Base-by-base conservation (phyloP, 2,329 filamentous ascomycete species). In the Penicillium occitanis region DNA sequence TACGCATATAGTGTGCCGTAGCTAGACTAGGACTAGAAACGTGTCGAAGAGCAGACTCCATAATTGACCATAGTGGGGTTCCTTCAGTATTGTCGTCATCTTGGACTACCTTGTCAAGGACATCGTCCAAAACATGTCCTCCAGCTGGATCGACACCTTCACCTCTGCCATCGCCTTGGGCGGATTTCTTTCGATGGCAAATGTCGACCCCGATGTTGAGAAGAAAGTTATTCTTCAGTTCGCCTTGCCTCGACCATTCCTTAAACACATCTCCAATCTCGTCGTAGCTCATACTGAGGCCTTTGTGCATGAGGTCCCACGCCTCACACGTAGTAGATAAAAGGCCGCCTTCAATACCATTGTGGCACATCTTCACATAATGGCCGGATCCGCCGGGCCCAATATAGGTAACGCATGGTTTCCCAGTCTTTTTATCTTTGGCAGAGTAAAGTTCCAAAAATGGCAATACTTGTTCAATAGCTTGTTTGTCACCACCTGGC, bases 351-450 rank as follows among this genome's bases (percentile, higher is more conserved):
- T 91, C 89, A 67, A 91, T 91, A 0, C 88, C 89, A 69, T 91
- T 91, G 73, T 91, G 89, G 3, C 91, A 83, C 88, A 91, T 91
- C 79, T 92, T 91, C 48, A 91, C 87, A 71, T 88, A 91, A 74
- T 91, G 89, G 0, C 89, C 89, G 1, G 85, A 83, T 1, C 89
- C 88, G 0, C 85, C 85, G 1, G 85, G 84, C 0, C 89, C 89
- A 57, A 89, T 82, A 30, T 83, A 80, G 0, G 79, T 84, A 0
- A 89, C 87, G 70, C 88, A 91, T 0, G 88, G 83, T 11, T 80
- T 83, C 0, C 86, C 86, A 3, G 85, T 78, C 66, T 75, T 76
- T 42, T 78, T 78, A 64, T 88, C 87, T 70, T 88, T 90, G 0
- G 88, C 88, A 0, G 88, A 85, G 55, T 90, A 83, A 48, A 81